phyloP scores from a whole-genome alignment of 441 rosid genomes.

The Pelargonium cotyledonis region DNA sequence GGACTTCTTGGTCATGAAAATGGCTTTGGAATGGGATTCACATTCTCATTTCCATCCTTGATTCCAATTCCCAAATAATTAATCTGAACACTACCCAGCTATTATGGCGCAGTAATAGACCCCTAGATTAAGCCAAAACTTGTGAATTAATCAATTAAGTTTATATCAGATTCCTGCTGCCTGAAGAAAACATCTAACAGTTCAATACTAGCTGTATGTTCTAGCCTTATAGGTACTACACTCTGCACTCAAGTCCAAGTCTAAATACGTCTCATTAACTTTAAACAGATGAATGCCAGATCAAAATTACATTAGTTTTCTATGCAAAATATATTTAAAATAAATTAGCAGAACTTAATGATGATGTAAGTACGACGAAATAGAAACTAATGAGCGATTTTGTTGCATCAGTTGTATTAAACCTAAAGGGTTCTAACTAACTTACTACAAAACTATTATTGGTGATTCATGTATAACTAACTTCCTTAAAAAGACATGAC shows the following conservation, averaged over 20 bases:
- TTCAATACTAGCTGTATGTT: background rate
- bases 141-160: background rate
- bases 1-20: too few species aligned
- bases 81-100: too few species aligned
- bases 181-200: background rate
- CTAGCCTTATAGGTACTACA: background rate
- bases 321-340: background rate
- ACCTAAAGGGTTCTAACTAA: too few species aligned
- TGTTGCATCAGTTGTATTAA: too few species aligned
- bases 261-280: background rate
- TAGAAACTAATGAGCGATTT: background rate
- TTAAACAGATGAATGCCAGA: background rate
- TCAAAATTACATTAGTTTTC: background rate
- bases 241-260: background rate
- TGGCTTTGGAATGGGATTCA: too few species aligned
- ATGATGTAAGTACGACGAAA: background rate
- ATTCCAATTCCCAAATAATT: too few species aligned
- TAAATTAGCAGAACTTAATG: background rate
- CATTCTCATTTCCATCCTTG: too few species aligned
- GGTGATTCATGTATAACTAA: too few species aligned
- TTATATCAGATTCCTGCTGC: background rate
- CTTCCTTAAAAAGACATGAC: too few species aligned
- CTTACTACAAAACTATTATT: too few species aligned
- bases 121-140: background rate
- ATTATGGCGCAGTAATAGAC: background rate